Base-by-base conservation (phyloP, 768 basidiomycete genomes). In the Tricholoma furcatifolium region DNA sequence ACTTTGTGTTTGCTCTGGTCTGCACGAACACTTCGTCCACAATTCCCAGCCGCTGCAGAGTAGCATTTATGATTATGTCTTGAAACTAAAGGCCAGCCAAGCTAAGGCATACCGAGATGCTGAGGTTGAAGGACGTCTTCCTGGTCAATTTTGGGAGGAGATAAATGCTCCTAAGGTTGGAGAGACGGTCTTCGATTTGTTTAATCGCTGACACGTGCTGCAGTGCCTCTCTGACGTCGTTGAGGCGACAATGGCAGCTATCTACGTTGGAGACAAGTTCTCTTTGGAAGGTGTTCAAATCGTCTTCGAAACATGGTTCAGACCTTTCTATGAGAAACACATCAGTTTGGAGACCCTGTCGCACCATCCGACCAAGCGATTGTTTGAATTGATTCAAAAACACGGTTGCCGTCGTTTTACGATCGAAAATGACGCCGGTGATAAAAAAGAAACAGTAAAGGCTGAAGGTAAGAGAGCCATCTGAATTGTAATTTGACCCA, bases 191-290 rank as follows among this genome's bases (percentile, higher is more conserved):
- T 32, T 20, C 30, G 6, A 21, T 3, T 34, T 24, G 11, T 10
- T 20, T 40, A 34, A 34, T 59, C n/a, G 56, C 17, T 34, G 23
- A 53, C n/a, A 18, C 27, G 15, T 2, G 24, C 4, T 53, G 17
- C 62, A 93, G 91, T 79, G 76, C 8, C 74, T 93, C 17, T 88
- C 88, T 7, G 90, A 93, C 65, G 75, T 92, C 23, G 77, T 93
- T 18, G 91, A 94, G 67, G 85, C 91, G 2, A 74, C 89, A 36
- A 73, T 91, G 32, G 92, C 90, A 8, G 91, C 89, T 9, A 70
- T 91, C 45, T 90, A 85, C 68, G 79, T 93, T 56, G 88, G 84
- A 18, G 90, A 92, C 63, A 74, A 79, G 50, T 89, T 85, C 67
- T 78, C 81, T 15, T 77, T 78, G 21, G 68, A 71, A 47, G 87